These are phyloP conservation scores for Tausonia pullulans DNA, from an alignment of 1,284 basidiomycete species.

Conservation along the genomic window DNA sequence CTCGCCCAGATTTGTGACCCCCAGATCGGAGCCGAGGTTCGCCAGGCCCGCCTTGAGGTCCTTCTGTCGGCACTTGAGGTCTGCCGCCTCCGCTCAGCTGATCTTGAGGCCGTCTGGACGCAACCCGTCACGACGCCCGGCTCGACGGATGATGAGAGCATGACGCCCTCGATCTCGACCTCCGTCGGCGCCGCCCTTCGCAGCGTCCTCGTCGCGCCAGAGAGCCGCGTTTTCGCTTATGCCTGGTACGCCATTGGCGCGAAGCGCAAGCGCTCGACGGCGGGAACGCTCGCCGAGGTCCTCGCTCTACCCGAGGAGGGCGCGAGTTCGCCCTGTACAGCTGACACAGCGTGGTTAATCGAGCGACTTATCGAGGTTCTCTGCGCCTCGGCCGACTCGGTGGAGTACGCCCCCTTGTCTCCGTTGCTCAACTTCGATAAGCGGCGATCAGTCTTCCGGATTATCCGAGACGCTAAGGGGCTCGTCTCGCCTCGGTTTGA, in stretches of 20 bases:
- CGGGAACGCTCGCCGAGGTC: constrained; percentile 49
- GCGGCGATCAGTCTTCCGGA: constrained; percentile 51
- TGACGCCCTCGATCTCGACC: constrained; percentile 49
- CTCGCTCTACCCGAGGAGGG: constrained; percentile 35
- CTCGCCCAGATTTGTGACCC: constrained; percentile 53
- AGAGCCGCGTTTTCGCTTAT: constrained; percentile 56
- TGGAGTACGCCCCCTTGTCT: constrained; percentile 43
- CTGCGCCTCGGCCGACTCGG: constrained; percentile 51
- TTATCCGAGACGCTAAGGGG: constrained; percentile 44
- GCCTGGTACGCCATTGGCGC: constrained; percentile 60
- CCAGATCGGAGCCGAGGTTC: constrained; percentile 46
- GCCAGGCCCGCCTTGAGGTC: constrained; percentile 60
- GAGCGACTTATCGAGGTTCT: constrained; percentile 66
- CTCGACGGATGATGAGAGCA: constrained; percentile 16
- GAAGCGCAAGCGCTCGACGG: constrained; percentile 43
- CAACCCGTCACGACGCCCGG: constrained; percentile 15
- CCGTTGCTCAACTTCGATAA: constrained; percentile 66
- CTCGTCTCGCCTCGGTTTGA: constrained; percentile 42
- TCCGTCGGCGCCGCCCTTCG: constrained; percentile 62
- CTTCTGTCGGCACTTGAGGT: constrained; percentile 58
- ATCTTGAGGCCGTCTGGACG: constrained; percentile 22
- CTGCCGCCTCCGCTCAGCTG: constrained; percentile 48
- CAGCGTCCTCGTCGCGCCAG: constrained; percentile 57
- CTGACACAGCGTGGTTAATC: constrained; percentile 67
- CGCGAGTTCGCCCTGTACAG: constrained; percentile 39